Evolutionary conservation across 257 asterid genomes (phyloP).

Genomic region (Nicotiana attenuata): DNA sequence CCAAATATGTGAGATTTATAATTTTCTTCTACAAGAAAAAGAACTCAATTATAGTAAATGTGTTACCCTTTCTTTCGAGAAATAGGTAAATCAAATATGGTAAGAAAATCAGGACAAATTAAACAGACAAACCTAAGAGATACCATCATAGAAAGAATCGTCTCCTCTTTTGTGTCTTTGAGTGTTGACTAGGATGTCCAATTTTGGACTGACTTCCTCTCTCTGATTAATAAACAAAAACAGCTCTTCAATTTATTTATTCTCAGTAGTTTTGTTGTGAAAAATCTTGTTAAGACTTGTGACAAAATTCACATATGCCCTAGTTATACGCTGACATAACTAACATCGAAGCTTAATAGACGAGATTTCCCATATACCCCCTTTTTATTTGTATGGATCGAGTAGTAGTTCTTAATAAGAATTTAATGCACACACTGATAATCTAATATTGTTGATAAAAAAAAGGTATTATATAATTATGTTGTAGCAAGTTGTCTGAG

Average conservation of each 20-base stretch:
- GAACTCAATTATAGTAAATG: too few species aligned
- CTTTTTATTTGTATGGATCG: not conserved
- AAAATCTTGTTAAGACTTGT: not conserved
- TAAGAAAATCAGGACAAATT: too few species aligned
- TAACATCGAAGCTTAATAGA: not conserved
- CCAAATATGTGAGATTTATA: too few species aligned
- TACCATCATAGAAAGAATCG: not conserved
- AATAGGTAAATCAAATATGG: too few species aligned
- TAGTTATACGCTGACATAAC: not conserved
- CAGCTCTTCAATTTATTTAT: not conserved
- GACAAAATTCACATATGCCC: not conserved
- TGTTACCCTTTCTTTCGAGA: too few species aligned
- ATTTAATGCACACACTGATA: too few species aligned
- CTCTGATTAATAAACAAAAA: not conserved
- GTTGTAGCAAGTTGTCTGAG: not conserved
- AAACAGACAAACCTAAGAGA: not conserved
- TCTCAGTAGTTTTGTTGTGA: not conserved
- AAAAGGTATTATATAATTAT: too few species aligned
- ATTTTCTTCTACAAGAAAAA: too few species aligned
- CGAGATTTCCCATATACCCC: not conserved
- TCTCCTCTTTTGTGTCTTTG: not conserved
- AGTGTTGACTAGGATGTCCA: not conserved
- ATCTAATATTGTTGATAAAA: too few species aligned
- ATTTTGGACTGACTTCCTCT: not conserved
- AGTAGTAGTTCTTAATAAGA: too few species aligned